phyloP scores from a whole-genome alignment of 768 basidiomycete genomes.

The Pulveroboletus sp. region DNA sequence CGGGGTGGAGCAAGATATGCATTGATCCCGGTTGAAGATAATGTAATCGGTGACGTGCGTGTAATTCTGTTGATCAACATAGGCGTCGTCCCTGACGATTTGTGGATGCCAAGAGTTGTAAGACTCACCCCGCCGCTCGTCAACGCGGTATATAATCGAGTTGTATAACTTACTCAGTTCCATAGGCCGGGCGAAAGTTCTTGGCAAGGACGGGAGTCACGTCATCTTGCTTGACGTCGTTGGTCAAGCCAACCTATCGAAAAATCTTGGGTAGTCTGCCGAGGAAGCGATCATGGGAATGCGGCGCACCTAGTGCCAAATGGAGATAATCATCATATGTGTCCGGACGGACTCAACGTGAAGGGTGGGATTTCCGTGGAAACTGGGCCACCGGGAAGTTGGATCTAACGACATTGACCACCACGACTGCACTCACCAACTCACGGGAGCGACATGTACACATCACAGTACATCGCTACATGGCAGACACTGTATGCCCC shows the following conservation, averaged over 20 bases:
- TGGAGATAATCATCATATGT: too few species aligned
- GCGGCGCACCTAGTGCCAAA: not conserved
- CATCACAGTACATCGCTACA: not conserved
- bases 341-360: too few species aligned
- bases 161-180: not conserved
- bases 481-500: too few species aligned
- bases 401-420: too few species aligned
- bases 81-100: not conserved
- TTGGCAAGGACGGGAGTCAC: not conserved
- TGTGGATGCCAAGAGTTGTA: not conserved
- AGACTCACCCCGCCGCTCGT: not conserved
- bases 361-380: too few species aligned
- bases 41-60: not conserved
- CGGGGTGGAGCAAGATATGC: slow-evolving; percentile 11
- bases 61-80: not conserved
- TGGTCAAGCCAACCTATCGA: not conserved
- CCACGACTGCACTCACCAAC: not conserved
- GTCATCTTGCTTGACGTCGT: not conserved
- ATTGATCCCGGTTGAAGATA: not conserved
- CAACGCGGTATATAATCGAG: not conserved
- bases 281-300: not conserved
- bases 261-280: too few species aligned
- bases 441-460: not conserved
- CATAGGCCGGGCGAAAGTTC: not conserved
- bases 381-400: too few species aligned